Conservation (phyloP, 805 yeast species). For the Ogataea paradorogensis region DNA sequence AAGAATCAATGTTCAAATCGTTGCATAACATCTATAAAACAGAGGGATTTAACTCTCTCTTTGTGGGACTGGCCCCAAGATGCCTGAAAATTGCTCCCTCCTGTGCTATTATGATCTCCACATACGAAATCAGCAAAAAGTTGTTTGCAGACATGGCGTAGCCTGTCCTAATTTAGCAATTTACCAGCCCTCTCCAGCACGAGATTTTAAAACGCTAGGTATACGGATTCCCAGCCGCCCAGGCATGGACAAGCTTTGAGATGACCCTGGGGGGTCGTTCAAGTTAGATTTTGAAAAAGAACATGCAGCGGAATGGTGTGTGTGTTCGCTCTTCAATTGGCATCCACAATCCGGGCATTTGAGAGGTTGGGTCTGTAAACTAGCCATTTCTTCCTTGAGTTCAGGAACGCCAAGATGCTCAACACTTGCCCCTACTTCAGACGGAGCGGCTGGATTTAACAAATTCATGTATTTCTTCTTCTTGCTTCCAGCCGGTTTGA, state of each 20-base stretch:
- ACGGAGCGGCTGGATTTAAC: conserved; percentile 14
- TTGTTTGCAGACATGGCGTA: conserved; percentile 34
- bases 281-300: conserved; percentile 9
- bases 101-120: conserved; percentile 97
- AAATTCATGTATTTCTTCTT: conserved; percentile 18
- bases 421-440: conserved; percentile 12
- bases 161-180: conserved; percentile 1
- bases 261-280: conserved; percentile 23
- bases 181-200: conserved; percentile 21
- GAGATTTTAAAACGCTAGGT: conserved; percentile 24
- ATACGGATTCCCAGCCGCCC: conserved; percentile 27
- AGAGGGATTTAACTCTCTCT: conserved; percentile 85
- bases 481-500: conserved; percentile 12
- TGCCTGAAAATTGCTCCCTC: conserved; percentile 92
- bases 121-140: conserved; percentile 85
- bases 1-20: conserved; percentile 64
- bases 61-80: conserved; percentile 83
- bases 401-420: conserved; percentile 9
- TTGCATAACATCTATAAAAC: conserved; percentile 57
- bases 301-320: conserved; percentile 17
- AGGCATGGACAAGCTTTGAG: conserved; percentile 26
- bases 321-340: conserved; percentile 16
- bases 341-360: conserved; percentile 20
- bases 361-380: conserved; percentile 10
- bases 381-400: conserved; percentile 7